Base-by-base conservation (phyloP, 176 grass and related monocot species). In the Oryza meyeriana region DNA sequence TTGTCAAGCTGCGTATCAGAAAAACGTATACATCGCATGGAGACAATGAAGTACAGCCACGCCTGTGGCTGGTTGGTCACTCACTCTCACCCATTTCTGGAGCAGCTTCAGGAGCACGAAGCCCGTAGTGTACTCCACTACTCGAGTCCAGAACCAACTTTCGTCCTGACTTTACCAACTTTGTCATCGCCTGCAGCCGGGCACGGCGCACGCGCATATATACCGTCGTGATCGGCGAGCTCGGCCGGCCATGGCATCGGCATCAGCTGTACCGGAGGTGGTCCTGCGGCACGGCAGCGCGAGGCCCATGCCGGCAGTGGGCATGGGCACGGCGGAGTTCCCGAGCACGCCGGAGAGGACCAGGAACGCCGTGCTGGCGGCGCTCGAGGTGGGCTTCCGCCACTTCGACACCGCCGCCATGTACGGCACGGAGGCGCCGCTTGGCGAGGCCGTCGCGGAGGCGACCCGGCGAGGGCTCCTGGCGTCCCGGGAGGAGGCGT, bases 371-470 rank as follows among this genome's bases (percentile, higher is more conserved):
- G 78, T 90, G 61, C 22, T 92, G 18, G 75, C 83, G 10, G 93
- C 90, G 31, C 82, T 92, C 66, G 88, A 86, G 85, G 62, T 61
- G 8, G 87, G 93, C 1, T 95, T 55, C 69, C 93, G 88, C 82
- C 90, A 95, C 85, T 88, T 92, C 69, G 90, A 92, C 88, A 90
- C 93, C 6, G 93, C 93, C 13, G 3, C 29, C 68, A 0, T 86
- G 42, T 95, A 95, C 79, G 7, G 35, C 35, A 81, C 90, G 12
- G 90, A 92, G 79, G 33, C 12, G 24, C 17, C 81, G 24, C 30
- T 95, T 26, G 87, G 84, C 58, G 80, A 87, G 3, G 93, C 82
- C 58, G 39, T 88, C 30, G 29, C 77, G 6, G 78, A 82, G 59
- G 93, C 93, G 0, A 10, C 78, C 16, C 52, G 41, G 3, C 73